These are phyloP conservation scores for Raffaelea arxii DNA, from an alignment of 2,329 filamentous ascomycete genomes.

Conservation along the genomic window DNA sequence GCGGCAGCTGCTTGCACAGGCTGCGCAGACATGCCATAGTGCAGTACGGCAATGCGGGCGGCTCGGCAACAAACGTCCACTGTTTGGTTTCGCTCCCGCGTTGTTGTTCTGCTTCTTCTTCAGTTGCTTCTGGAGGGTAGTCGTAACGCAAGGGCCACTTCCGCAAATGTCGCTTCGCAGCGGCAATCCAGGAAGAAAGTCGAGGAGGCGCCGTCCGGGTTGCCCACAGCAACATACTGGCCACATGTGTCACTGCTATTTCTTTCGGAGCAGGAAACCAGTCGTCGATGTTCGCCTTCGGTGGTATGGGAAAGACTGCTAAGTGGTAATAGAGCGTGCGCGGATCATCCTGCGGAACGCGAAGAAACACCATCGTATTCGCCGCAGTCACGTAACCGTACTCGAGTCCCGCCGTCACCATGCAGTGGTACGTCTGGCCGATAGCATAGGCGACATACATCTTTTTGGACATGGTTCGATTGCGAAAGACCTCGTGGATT, in stretches of 20 bases:
- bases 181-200: background rate
- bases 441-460: no score
- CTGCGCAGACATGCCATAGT: background rate
- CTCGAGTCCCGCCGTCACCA: background rate
- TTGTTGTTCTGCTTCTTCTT: no score
- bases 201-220: no score
- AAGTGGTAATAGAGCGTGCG: background rate
- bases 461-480: no score
- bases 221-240: background rate
- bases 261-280: no score
- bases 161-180: background rate
- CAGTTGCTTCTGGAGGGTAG: background rate
- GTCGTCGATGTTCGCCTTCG: background rate
- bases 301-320: background rate
- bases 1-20: background rate
- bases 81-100: background rate
- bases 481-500: no score
- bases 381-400: constrained; percentile 2
- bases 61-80: background rate
- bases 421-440: constrained; percentile 6
- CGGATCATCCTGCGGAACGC: background rate
- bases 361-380: background rate
- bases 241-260: background rate
- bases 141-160: background rate
- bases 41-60: background rate